Base-by-base conservation (phyloP, 257 asterid genomes). In the Haberlea rhodopensis region DNA sequence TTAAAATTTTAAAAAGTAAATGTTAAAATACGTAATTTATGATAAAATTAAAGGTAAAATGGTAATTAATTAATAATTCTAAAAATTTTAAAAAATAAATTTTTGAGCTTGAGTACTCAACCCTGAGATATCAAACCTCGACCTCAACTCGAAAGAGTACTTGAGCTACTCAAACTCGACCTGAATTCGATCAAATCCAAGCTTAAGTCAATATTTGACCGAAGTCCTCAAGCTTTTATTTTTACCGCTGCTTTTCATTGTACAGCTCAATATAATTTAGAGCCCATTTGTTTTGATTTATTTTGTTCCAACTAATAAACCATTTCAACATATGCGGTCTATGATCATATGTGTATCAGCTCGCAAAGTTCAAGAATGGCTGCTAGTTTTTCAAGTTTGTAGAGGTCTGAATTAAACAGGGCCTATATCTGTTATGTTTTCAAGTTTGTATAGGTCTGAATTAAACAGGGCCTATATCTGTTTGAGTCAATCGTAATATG, bases 201-300 rank as follows among this genome's bases (percentile, higher is more conserved):
- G 18, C 18, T 40, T 18, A 15, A 40, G 48, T 2, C 48, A 40
- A 13, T 40, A 13, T 13, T 40, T 40, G n/a, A 40, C 15, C 6
- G 54, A 34, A 5, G 60, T 57, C 18, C 55, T 64, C 60, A 58
- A 64, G 45, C 21, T 31, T 48, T 34, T 55, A 61, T 58, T 16
- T 65, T 54, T 34, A 26, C 18, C 58, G 65, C 62, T 34, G 62
- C 61, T 66, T 19, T 32, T 69, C 31, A 21, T 51, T 78, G n/a
- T 53, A 57, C 62, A 43, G 60, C 37, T 53, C 20, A 46, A 25
- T 53, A 25, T 53, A n/a, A 37, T 24, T 51, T 28, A 67, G 53
- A 22, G 55, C 43, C 63, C 66, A 27, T 65, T 26, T 9, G 16
- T 56, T 71, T 62, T 63, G 52, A 23, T 45, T 68, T 66, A 34